Evolutionary conservation across 2,329 filamentous ascomycete species (phyloP), one percentile per base, ranked within the genome.

Genomic region (Colletotrichum tropicale): DNA sequence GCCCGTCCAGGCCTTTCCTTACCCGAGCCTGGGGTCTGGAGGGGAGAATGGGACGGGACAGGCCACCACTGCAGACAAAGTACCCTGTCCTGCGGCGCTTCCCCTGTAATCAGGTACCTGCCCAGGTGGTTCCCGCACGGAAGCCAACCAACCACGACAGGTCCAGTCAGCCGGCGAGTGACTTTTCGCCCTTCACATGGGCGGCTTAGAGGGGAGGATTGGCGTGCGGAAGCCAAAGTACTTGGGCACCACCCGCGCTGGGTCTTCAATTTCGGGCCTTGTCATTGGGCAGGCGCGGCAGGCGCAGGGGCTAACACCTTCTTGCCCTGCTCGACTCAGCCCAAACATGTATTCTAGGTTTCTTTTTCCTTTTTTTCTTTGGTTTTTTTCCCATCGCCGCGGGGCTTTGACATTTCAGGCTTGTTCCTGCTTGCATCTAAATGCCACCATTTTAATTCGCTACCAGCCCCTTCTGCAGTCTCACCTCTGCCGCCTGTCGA

Each of bases 241-340:
- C 66, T 75, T 21, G 74, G 66, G 74, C 66, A 75, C 55, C 71
- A 75, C 55, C 74, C 71, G 71, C 74, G 66, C 71, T 76, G 71
- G 71, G 74, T 55, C 65, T 43, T 32, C 58, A 18, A 28, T 69
- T 61, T 32, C 36, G 55, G 64, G 38, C 8, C 21, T 28, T 68
- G 48, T 60, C 13, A 77, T 77, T 77, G 76, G 76, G 74, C 48
- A 76, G 76, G 76, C 76, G 68, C 69, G 76, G 74, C 56, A 76
- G 76, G 76, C 76, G 68, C 69, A 66, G 66, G 65, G 69, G 69
- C 64, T 76, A 58, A 28, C 18, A 28, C 55, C 21, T 21, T 52
- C 55, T 76, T 67, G 66, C 74, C 76, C 26, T 74, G 73, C 67
- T 52, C 62, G 15, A 67, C 48, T 76, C 74, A 76, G 74, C 74